phyloP scores from a whole-genome alignment of 306 rosid genomes.

The Cicer chorassanicum region DNA sequence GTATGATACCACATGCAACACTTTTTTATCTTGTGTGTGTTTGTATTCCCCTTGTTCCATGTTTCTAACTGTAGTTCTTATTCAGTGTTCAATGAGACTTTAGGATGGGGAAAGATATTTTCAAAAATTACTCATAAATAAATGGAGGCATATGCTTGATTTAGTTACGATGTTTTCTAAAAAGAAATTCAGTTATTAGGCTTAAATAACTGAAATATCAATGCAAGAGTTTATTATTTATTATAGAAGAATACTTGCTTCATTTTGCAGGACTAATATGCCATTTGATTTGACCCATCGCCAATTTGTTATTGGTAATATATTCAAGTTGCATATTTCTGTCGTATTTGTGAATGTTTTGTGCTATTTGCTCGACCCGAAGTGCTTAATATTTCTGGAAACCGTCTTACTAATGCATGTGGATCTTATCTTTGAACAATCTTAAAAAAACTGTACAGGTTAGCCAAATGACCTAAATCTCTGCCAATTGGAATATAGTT shows the following conservation, averaged over 20 bases:
- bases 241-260: constrained; percentile 25
- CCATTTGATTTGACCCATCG: constrained; percentile 11
- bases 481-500: constrained; percentile 36
- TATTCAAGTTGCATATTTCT: constrained; percentile 18
- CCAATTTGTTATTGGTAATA: constrained; percentile 26
- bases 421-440: constrained; percentile 85
- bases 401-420: constrained; percentile 90
- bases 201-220: constrained; percentile 22
- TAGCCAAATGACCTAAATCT: constrained; percentile 42
- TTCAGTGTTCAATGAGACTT: constrained; percentile 14
- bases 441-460: constrained; percentile 77
- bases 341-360: constrained; percentile 87
- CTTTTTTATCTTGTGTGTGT: constrained; percentile 38
- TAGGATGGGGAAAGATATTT: constrained; percentile 1
- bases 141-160: constrained; percentile 23
- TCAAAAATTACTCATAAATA: not conserved
- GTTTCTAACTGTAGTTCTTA: constrained; percentile 13
- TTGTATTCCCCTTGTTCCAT: constrained; percentile 17
- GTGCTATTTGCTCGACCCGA: constrained; percentile 73
- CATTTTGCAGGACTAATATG: constrained; percentile 1
- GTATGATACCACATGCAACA: constrained; percentile 49
- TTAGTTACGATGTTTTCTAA: constrained; percentile 3
- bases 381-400: constrained; percentile 89
- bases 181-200: constrained; percentile 3
- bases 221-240: not conserved